phyloP scores from a whole-genome alignment of 2,329 filamentous ascomycete species.

The Cytospora mali region DNA sequence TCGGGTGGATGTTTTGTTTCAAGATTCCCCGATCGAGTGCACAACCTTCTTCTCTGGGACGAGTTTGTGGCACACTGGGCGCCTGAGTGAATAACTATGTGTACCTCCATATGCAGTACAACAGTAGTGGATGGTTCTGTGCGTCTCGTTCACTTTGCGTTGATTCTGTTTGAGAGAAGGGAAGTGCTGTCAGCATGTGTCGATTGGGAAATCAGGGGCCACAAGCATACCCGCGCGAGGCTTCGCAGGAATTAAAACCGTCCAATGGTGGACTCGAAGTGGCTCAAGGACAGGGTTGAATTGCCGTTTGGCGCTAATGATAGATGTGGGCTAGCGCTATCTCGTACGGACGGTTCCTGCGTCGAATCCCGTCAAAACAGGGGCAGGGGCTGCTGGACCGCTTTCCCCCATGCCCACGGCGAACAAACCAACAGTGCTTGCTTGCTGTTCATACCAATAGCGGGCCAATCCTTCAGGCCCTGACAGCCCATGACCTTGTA shows the following conservation, averaged over 20 bases:
- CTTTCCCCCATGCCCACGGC: neutral
- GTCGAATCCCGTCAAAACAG: neutral
- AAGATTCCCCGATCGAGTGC: slow-evolving; percentile 8
- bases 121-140: neutral
- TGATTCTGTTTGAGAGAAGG: neutral
- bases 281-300: neutral
- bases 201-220: slow-evolving; percentile 10
- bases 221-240: neutral
- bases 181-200: slow-evolving; percentile 4
- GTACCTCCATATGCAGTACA: neutral
- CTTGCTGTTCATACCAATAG: neutral
- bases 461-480: slow-evolving; percentile 18
- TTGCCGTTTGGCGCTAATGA: slow-evolving; percentile 26
- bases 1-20: slow-evolving; percentile 19
- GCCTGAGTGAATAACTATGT: neutral
- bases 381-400: slow-evolving; percentile 7
- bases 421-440: neutral
- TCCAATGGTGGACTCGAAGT: slow-evolving; percentile 17
- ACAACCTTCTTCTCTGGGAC: neutral
- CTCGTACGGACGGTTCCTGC: slow-evolving; percentile 27
- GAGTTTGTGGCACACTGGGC: slow-evolving; percentile 8
- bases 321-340: slow-evolving; percentile 23
- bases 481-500: neutral
- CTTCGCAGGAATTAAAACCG: neutral
- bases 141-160: neutral